phyloP scores from a whole-genome alignment of 1,139 yeast genomes.

The Pichia sp. region DNA sequence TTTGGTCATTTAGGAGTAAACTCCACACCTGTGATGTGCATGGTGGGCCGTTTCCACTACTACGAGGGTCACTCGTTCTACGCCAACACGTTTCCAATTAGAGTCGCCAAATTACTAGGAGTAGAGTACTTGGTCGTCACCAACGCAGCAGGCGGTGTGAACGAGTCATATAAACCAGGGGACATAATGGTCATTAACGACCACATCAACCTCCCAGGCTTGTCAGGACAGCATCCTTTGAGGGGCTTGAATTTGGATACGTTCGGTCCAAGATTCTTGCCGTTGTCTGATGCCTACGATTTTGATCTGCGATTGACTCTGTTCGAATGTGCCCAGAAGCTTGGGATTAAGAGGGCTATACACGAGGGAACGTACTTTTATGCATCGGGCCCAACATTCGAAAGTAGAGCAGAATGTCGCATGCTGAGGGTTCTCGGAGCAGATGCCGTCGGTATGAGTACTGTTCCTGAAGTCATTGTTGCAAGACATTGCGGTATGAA shows the following conservation, averaged over 20 bases:
- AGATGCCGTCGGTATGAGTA: constrained; percentile 97
- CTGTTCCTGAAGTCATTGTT: constrained; percentile 91
- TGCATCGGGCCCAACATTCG: constrained; percentile 93
- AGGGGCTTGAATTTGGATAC: constrained; percentile 79
- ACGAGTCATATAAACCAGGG: constrained; percentile 65
- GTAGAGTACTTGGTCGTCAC: constrained; percentile 68
- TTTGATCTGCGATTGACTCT: constrained; percentile 59
- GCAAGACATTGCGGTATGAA: constrained; percentile 84
- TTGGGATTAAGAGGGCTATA: constrained; percentile 52
- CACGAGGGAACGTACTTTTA: constrained; percentile 86
- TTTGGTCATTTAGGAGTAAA: constrained; percentile 72
- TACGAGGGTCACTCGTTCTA: constrained; percentile 85
- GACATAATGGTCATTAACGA: constrained; percentile 88
- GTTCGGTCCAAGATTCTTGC: constrained; percentile 83
- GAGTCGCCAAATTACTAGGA: constrained; percentile 66
- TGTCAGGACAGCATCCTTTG: constrained; percentile 83
- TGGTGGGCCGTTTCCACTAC: constrained; percentile 90
- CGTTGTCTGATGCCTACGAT: constrained; percentile 88
- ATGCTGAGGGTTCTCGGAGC: constrained; percentile 71
- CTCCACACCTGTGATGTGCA: constrained; percentile 77
- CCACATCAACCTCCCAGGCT: constrained; percentile 86
- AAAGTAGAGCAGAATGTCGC: constrained; percentile 88
- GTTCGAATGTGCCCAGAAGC: constrained; percentile 45
- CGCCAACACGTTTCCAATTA: constrained; percentile 80
- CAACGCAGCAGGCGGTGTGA: constrained; percentile 92